Base-by-base conservation (phyloP, 495 filamentous ascomycete species). In the Bombardia bombarda region DNA sequence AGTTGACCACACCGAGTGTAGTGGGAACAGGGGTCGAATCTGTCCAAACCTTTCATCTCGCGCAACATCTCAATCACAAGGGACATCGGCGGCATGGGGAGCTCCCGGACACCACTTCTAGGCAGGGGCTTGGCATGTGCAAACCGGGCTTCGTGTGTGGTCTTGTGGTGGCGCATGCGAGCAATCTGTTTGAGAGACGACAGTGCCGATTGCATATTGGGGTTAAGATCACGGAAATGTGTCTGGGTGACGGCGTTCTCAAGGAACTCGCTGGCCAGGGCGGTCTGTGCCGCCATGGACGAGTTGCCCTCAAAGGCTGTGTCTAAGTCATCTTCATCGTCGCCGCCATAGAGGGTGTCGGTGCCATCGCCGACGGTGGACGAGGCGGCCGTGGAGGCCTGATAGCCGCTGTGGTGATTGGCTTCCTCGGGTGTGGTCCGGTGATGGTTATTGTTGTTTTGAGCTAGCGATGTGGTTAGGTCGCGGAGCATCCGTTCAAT, bases 191-290 rank as follows among this genome's bases (percentile, higher is more conserved):
- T 73, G 16, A 83, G 62, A 2, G 75, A 72, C 5, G 70, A 67
- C 13, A 83, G 60, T 1, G 79, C 79, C 8, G 72, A 67, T 16
- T 66, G 64, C 45, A 82, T 75, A 49, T 75, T 74, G 0, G 67
- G 71, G 30, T 65, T 72, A 9, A 67, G 62, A 24, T 68, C 55
- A 6, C 44, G 40, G 36, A 74, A 58, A 1, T 73, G 59, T 24
- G 72, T 69, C 36, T 69, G 65, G 18, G 73, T 69, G 16, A 85
- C 77, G 13, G 75, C 75, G 20, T 73, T 69, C 46, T 82, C 70
- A 20, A 82, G 67, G 43, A 82, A 78, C 47, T 78, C 65, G 42
- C 73, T 77, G 4, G 81, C 81, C 55, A 80, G 81, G 2, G 65
- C 75, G 1, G 80, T 80, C 44, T 85, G 81, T 13, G 75, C 69